These are phyloP conservation scores for Pulicaria dysenterica DNA, from an alignment of 129 eudicot species.

Conservation along the genomic window DNA sequence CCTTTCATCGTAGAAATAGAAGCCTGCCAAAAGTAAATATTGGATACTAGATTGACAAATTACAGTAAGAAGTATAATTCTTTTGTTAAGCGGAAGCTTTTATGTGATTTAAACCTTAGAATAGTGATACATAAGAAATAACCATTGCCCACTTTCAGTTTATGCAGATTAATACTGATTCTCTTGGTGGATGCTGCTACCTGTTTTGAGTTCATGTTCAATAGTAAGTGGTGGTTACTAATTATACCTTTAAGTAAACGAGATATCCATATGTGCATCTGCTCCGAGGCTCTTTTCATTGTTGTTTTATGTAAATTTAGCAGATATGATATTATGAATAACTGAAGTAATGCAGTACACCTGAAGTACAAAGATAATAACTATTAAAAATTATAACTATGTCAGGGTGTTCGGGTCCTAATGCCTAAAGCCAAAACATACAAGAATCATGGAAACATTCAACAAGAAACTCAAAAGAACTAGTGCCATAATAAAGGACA, in stretches of 20 bases:
- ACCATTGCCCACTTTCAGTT: conserved; percentile 20
- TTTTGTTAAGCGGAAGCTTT: not conserved
- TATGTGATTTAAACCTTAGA: not conserved
- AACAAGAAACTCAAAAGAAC: not conserved
- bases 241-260: not conserved
- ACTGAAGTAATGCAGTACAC: not conserved
- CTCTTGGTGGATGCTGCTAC: conserved; percentile 1
- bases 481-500: not conserved
- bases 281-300: not conserved
- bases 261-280: conserved; percentile 1
- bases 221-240: conserved; percentile 16
- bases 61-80: not conserved
- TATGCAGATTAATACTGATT: conserved; percentile 16
- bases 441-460: not conserved
- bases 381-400: not conserved
- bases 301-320: not conserved
- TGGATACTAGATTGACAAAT: not conserved
- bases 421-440: not conserved
- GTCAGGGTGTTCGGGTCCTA: not conserved
- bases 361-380: not conserved
- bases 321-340: not conserved
- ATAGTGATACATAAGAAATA: not conserved
- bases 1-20: not conserved
- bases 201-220: conserved; percentile 14
- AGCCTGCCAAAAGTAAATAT: not conserved